Conservation (phyloP, 2,329 filamentous ascomycete species). For the Alternaria metachromatica region DNA sequence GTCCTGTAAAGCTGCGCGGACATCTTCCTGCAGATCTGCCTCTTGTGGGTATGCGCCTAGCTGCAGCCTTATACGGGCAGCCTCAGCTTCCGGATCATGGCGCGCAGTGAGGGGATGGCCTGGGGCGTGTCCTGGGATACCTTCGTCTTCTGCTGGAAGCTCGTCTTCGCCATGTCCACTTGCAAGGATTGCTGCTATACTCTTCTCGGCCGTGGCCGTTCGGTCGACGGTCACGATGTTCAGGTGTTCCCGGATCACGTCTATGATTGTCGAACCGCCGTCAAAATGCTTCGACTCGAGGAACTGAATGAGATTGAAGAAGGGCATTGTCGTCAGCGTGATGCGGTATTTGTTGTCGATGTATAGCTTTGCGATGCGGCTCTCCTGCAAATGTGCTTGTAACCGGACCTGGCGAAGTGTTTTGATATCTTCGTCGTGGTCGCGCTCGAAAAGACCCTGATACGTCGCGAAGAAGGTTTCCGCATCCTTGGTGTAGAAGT, state of each 20-base stretch:
- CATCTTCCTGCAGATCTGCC: slow-evolving; percentile 78
- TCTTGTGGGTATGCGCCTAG: slow-evolving; percentile 88
- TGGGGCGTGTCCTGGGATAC: slow-evolving; percentile 71
- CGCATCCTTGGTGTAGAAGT: slow-evolving; percentile 74
- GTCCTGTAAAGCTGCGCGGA: slow-evolving; percentile 85
- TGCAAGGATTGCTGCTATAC: slow-evolving; percentile 65
- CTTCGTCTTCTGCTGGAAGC: slow-evolving; percentile 70
- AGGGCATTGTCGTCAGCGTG: slow-evolving; percentile 85
- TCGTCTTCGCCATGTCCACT: slow-evolving; percentile 61
- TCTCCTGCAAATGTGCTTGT: slow-evolving; percentile 78
- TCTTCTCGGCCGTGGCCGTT: slow-evolving; percentile 61
- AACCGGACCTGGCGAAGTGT: slow-evolving; percentile 75
- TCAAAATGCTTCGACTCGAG: slow-evolving; percentile 85
- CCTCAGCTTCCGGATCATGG: slow-evolving; percentile 64
- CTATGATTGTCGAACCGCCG: slow-evolving; percentile 78
- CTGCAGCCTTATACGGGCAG: slow-evolving; percentile 63
- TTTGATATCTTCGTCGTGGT: slow-evolving; percentile 82
- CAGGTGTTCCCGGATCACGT: slow-evolving; percentile 70
- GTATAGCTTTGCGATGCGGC: slow-evolving; percentile 80
- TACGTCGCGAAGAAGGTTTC: slow-evolving; percentile 75
- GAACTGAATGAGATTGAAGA: slow-evolving; percentile 83
- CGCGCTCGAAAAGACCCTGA: slow-evolving; percentile 72
- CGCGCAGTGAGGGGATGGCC: slow-evolving; percentile 67
- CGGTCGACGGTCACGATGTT: slow-evolving; percentile 67
- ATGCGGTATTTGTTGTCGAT: slow-evolving; percentile 86